Base-by-base conservation (phyloP, 306 rosid species). In the Prunus armeniaca region DNA sequence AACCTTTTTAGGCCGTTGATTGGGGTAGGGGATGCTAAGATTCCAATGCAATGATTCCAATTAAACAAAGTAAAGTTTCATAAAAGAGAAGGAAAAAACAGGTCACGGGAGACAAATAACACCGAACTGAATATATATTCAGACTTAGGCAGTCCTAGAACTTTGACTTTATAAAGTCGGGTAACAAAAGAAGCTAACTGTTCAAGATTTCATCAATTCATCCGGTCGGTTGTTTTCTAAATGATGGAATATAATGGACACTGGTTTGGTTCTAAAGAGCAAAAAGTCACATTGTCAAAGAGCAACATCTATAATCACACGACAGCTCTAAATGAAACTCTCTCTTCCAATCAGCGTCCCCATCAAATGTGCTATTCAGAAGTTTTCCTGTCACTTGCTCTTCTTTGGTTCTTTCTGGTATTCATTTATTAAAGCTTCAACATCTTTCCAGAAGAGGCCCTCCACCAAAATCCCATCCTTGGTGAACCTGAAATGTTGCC, bases 381-480 rank as follows among this genome's bases (percentile, higher is more conserved):
- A 7, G 70, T 50, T 78, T 47, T 69, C 58, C 58, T 56, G 71
- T 87, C 84, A 87, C 72, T 82, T 80, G 72, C 54, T 55, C 85
- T 87, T 87, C 81, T 85, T 87, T 3, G 89, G 89, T 78, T 82
- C 89, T 78, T 62, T 82, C 52, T 74, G 68, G 65, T 87, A 85
- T 25, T 83, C 76, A 30, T 78, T 72, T 4, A 85, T 55, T 41
- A 87, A 67, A 2, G 81, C 82, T 72, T 83, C 87, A 14, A 87
- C 85, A 47, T 87, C 91, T 74, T 81, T 85, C 91, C 91, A 87
- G 76, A 87, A 85, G 46, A 85, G 87, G 22, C 89, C 89, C 82
- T 85, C 89, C 54, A 85, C 87, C 83, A 85, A 78, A 78, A 85
- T 32, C 32, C 91, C 91, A 60, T 87, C 91, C 82, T 82, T 69